phyloP scores from a whole-genome alignment of 2,329 filamentous ascomycete species.

The Fusarium tuaranense region DNA sequence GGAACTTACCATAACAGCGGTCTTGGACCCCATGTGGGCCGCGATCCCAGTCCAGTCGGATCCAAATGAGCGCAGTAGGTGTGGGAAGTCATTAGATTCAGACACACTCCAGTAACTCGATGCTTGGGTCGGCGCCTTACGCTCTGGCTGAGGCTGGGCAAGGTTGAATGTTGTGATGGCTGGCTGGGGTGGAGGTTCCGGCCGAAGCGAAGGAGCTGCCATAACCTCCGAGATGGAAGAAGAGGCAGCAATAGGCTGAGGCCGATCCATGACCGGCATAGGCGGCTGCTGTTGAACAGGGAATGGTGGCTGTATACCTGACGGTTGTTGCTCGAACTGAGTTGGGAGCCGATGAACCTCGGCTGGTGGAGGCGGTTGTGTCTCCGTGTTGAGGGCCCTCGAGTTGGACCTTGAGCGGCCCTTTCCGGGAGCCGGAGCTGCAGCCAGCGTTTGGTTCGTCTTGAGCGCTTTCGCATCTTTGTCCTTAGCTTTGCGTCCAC shows the following conservation, averaged over 20 bases:
- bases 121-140: conserved; percentile 67
- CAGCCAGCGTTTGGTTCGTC: conserved; percentile 58
- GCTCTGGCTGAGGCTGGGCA: conserved; percentile 59
- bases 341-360: conserved; percentile 56
- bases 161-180: conserved; percentile 65
- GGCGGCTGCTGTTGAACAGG: conserved; percentile 47
- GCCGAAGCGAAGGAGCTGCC: conserved; percentile 67
- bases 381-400: conserved; percentile 60
- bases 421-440: conserved; percentile 58
- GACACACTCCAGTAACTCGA: conserved; percentile 92
- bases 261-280: conserved; percentile 49
- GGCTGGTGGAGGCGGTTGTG: conserved; percentile 51
- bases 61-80: conserved; percentile 78
- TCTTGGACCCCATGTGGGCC: conserved; percentile 84
- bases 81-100: conserved; percentile 81
- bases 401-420: conserved; percentile 68
- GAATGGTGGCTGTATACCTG: conserved; percentile 58
- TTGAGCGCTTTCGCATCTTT: conserved; percentile 57
- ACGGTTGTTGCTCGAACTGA: conserved; percentile 58
- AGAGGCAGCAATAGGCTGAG: conserved; percentile 49
- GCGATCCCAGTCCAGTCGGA: conserved; percentile 84
- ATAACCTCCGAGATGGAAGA: conserved; percentile 64
- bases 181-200: conserved; percentile 63
- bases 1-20: conserved; percentile 80
- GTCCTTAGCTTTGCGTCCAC: conserved; percentile 55